A percentile compares a stretch with the other conserved stretches of the same genome.
Evolutionary conservation across 805 yeast genomes (phyloP).

Genomic region (Wickerhamiella azyma): DNA sequence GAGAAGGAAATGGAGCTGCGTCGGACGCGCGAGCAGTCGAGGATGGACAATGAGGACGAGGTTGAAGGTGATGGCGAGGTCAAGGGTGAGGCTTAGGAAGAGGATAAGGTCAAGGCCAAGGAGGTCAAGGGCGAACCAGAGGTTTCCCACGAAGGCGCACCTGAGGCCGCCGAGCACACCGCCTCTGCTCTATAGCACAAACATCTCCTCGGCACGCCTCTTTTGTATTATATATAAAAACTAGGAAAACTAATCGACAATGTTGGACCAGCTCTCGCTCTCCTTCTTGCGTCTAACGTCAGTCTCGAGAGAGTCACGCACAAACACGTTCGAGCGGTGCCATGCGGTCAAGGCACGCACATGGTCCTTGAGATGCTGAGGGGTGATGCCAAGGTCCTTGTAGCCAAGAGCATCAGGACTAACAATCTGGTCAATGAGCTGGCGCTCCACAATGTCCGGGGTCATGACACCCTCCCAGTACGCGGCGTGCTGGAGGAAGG

Average conservation of each 20-base stretch:
- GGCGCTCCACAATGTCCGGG: conserved; percentile 65
- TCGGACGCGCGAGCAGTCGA: background rate
- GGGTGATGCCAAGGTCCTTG: conserved; percentile 55
- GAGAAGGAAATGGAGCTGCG: background rate
- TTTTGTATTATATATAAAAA: background rate
- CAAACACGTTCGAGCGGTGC: conserved; percentile 21
- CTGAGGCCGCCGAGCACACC: too few species aligned
- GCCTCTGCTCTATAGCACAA: too few species aligned
- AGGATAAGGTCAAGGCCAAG: too few species aligned
- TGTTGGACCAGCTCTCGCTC: conserved; percentile 19
- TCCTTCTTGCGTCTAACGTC: conserved; percentile 20
- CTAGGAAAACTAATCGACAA: conserved; percentile 15
- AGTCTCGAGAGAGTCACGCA: conserved; percentile 20
- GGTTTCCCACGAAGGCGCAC: background rate
- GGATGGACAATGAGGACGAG: background rate
- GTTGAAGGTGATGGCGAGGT: background rate
- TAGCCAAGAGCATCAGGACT: conserved; percentile 51
- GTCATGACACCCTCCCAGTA: conserved; percentile 39
- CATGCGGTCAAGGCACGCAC: conserved; percentile 19
- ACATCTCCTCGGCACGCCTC: too few species aligned
- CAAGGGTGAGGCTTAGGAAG: background rate
- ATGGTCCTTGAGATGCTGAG: conserved; percentile 39
- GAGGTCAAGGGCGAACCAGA: too few species aligned
- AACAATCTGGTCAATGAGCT: conserved; percentile 49
- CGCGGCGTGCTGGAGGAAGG: conserved; percentile 27